A percentile compares a stretch with the other conserved stretches of the same genome.
Conservation (phyloP, 179 eudicot species). For the Camellia oleifera region DNA sequence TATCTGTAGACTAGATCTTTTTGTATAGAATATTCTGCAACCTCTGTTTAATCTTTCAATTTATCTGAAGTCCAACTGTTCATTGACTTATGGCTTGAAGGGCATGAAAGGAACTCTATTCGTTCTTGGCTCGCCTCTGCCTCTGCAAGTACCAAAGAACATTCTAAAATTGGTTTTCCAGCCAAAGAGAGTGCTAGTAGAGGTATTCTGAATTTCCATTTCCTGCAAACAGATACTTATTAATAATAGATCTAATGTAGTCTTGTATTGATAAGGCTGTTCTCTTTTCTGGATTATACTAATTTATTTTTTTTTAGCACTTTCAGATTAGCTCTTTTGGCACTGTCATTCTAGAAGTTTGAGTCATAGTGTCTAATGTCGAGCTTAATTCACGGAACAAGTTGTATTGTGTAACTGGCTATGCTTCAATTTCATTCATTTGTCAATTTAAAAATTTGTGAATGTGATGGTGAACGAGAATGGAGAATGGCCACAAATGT, state of each 20-base stretch:
- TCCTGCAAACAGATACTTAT: neutral
- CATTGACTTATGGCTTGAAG: slow-evolving; percentile 30
- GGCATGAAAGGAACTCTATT: slow-evolving; percentile 52
- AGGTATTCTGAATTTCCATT: slow-evolving; percentile 34
- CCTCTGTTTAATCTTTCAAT: slow-evolving; percentile 9
- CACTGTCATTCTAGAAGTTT: neutral
- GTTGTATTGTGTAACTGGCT: neutral
- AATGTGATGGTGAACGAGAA: neutral
- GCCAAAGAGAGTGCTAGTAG: slow-evolving; percentile 28
- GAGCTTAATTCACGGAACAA: neutral
- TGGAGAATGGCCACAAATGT: neutral
- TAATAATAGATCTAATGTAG: no score
- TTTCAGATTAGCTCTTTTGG: neutral
- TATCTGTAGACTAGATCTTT: slow-evolving; percentile 3
- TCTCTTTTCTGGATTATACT: neutral
- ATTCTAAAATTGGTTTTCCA: slow-evolving; percentile 17
- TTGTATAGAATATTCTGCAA: neutral
- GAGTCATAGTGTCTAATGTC: neutral
- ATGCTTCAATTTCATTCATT: neutral
- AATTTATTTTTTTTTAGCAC: neutral
- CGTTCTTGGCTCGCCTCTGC: slow-evolving; percentile 74
- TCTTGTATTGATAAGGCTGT: neutral
- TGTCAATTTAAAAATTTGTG: neutral
- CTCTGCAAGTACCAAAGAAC: slow-evolving; percentile 35
- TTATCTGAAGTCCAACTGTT: slow-evolving; percentile 7